These are phyloP conservation scores for Exophiala xenobiotica DNA, from an alignment of 2,329 filamentous ascomycete genomes.

Conservation along the genomic window DNA sequence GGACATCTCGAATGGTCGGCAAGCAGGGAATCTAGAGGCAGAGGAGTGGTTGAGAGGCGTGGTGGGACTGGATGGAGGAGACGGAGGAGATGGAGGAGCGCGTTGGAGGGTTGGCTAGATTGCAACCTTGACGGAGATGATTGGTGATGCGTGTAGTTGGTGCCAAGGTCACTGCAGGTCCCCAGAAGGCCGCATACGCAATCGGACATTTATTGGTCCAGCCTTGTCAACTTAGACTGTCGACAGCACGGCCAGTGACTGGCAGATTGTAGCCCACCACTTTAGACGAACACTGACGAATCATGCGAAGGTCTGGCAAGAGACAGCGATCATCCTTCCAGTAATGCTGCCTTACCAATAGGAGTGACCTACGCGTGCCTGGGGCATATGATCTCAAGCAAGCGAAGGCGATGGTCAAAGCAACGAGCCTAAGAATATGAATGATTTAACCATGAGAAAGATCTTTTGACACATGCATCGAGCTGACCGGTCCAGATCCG, in stretches of 20 bases:
- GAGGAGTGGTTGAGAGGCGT: neutral
- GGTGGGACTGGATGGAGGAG: too few species aligned
- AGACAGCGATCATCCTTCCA: too few species aligned
- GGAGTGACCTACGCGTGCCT: too few species aligned
- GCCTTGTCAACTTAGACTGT: conserved; percentile 9
- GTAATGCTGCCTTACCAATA: too few species aligned
- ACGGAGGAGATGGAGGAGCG: neutral
- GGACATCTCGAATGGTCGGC: conserved; percentile 26
- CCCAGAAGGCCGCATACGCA: conserved; percentile 2
- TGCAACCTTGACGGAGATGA: neutral
- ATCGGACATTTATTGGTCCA: conserved; percentile 23
- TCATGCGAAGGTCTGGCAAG: neutral
- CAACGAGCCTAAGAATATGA: conserved; percentile 1
- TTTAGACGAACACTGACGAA: neutral
- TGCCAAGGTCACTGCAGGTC: conserved; percentile 2
- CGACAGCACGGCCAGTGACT: conserved; percentile 15
- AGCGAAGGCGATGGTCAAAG: neutral
- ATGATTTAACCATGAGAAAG: neutral
- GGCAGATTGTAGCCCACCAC: neutral
- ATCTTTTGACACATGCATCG: neutral
- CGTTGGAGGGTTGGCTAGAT: neutral
- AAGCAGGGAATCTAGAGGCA: neutral
- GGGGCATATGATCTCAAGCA: too few species aligned
- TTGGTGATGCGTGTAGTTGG: conserved; percentile 2
- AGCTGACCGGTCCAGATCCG: too few species aligned